Conservation (phyloP, 148 eudicot genomes). For the Arbutus unedo region DNA sequence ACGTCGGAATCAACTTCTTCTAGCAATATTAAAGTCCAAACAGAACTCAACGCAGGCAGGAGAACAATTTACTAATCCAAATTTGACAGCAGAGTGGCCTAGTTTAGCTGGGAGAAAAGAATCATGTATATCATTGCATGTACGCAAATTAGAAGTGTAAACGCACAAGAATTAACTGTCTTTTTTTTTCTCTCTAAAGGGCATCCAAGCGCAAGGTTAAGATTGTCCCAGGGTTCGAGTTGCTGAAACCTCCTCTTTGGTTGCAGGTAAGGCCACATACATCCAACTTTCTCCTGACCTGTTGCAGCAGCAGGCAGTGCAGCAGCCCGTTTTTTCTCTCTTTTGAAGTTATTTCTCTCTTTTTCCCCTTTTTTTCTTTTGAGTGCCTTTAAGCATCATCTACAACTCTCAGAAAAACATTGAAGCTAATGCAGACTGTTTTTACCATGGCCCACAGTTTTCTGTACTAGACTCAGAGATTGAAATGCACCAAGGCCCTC, state of each 20-base stretch:
- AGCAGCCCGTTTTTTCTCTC: not conserved
- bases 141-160: not conserved
- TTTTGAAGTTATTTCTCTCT: not conserved
- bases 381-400: not conserved
- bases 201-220: no score
- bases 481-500: not conserved
- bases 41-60: not conserved
- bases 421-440: not conserved
- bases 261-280: no score
- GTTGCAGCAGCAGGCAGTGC: no score
- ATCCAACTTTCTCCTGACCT: no score
- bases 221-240: no score
- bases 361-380: not conserved
- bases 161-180: not conserved
- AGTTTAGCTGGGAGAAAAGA: not conserved
- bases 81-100: not conserved
- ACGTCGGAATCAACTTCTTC: not conserved
- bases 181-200: not conserved
- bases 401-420: no score
- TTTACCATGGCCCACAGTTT: not conserved
- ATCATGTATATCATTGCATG: not conserved
- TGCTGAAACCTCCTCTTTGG: no score
- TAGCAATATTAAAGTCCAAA: conserved; percentile 4
- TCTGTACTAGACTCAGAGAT: not conserved
- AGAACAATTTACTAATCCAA: not conserved